Evolutionary conservation across 2,329 filamentous ascomycete genomes (phyloP), one percentile per base, ranked within the genome.

Genomic region (Sphaceloma murrayae): DNA sequence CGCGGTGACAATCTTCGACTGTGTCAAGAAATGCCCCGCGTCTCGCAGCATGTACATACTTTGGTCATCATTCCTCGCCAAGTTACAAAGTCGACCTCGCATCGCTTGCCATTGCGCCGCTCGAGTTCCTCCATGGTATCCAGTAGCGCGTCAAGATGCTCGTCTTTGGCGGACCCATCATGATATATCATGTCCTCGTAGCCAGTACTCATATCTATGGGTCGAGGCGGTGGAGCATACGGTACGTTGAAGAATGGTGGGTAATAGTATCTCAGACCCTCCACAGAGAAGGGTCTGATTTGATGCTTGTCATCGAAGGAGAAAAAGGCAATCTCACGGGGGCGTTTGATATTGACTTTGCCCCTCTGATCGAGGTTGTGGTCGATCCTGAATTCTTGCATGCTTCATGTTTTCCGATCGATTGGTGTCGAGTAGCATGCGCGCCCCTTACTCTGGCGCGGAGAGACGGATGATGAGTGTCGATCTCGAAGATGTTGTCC

Each of bases 31-130:
- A 27, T 17, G 6, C 26, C 10, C 38, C 16, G 7, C 43, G n/a
- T 13, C 1, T 14, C 8, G 46, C 19, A 4, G 13, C 19, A 22
- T 18, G 14, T 16, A 43, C 63, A 43, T 59, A 88, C 86, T 73
- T 95, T 98, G 50, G 91, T 96, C 81, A 98, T 88, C 86, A 96
- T 95, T 27, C 91, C 91, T 56, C 91, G 73, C 89, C 89, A 98
- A 1, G 89, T 96, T 42, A 96, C 73, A 34, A 96, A 61, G 54
- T 94, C 78, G 2, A 82, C 81, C 49, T 87, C 79, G 22, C 81
- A 78, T 57, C 74, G 80, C 55, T 75, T 71, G 2, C 75, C 74
- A 1, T 73, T 76, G 52, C 78, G 70, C 59, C 79, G 70, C 63
- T 96, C 91, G 52, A 85, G 71, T 18, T 74, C 73, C 38, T 78